Conservation (phyloP, 129 eudicot species). For the Flaveria trinervia region DNA sequence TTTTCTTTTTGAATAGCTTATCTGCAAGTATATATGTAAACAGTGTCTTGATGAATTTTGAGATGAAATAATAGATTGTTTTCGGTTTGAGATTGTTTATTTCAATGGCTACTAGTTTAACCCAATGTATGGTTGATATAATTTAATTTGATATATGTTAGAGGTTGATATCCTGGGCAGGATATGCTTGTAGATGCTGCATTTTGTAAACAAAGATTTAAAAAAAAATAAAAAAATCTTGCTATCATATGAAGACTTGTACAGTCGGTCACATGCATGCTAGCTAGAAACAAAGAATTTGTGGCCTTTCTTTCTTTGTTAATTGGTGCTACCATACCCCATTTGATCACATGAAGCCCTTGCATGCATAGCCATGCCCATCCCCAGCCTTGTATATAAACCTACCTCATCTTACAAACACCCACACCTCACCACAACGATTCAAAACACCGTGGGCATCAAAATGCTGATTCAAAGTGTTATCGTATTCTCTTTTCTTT, state of each 20-base stretch:
- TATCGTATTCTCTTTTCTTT: slow-evolving; percentile 43
- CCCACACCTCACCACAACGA: slow-evolving; percentile 9
- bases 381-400: slow-evolving; percentile 41
- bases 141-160: too few species aligned
- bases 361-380: slow-evolving; percentile 51
- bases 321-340: slow-evolving; percentile 12
- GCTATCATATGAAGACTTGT: slow-evolving; percentile 23
- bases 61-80: too few species aligned
- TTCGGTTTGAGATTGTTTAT: too few species aligned
- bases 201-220: slow-evolving; percentile 15
- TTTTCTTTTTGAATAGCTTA: too few species aligned
- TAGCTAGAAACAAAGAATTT: slow-evolving; percentile 37
- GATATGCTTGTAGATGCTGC: slow-evolving; percentile 26
- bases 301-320: slow-evolving; percentile 29
- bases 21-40: too few species aligned
- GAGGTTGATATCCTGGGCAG: too few species aligned
- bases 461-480: slow-evolving; percentile 42
- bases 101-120: too few species aligned
- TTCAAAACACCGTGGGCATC: neutral
- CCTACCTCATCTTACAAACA: slow-evolving; percentile 12
- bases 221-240: slow-evolving; percentile 16
- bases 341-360: slow-evolving; percentile 33
- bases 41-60: too few species aligned
- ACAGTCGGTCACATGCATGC: slow-evolving; percentile 43
- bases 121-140: too few species aligned